A percentile compares a stretch with the other conserved stretches of the same genome.
Conservation (phyloP, 768 basidiomycete species). For the Rhodotorula babjevae region DNA sequence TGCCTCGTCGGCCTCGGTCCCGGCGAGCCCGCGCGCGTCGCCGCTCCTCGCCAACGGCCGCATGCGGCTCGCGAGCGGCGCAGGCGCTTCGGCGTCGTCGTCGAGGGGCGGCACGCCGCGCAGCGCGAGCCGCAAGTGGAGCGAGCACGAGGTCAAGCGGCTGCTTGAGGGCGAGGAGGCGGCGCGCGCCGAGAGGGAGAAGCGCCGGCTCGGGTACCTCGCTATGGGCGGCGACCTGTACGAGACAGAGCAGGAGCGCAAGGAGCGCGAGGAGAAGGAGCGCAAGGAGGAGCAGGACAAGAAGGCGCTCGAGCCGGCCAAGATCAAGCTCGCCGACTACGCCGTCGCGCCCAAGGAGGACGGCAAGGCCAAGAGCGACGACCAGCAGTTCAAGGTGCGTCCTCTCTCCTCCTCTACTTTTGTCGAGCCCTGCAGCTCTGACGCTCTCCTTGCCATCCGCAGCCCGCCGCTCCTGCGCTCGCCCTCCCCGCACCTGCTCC, state of each 20-base stretch:
- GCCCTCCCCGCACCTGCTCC: neutral
- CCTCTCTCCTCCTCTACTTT: neutral
- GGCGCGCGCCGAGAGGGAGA: constrained; percentile 16
- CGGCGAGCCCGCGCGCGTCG: neutral
- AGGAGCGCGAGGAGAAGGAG: neutral
- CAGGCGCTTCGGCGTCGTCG: neutral
- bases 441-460: neutral
- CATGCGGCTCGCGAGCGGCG: constrained; percentile 3
- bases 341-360: neutral
- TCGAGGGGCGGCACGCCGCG: neutral
- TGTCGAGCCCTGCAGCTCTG: neutral
- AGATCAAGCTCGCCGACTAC: constrained; percentile 10
- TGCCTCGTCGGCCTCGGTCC: neutral
- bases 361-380: neutral
- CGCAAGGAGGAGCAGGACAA: neutral
- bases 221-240: constrained; percentile 15
- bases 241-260: neutral
- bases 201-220: constrained; percentile 15
- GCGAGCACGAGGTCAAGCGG: constrained; percentile 2
- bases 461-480: neutral
- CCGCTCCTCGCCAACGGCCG: constrained; percentile 7
- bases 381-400: no score
- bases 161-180: constrained; percentile 15
- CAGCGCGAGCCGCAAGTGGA: constrained; percentile 13
- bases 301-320: neutral